Evolutionary conservation across 192 early-diverging fungal genomes (phyloP).

Genomic region (Spinellus fusiger): DNA sequence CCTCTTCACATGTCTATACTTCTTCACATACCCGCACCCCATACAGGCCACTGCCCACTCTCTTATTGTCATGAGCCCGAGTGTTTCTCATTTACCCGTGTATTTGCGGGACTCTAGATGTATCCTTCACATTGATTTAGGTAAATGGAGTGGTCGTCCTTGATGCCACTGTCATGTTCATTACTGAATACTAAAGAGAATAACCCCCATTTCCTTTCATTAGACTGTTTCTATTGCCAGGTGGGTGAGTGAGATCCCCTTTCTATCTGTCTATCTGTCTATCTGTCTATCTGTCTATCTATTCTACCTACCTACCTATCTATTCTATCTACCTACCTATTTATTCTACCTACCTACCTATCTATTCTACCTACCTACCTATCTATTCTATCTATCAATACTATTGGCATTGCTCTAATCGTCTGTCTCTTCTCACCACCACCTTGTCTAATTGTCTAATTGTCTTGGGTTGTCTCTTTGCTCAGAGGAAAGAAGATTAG

Average conservation of each 20-base stretch:
- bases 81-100: conserved; percentile 5
- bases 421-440: too few species aligned
- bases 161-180: background rate
- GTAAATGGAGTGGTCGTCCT: conserved; percentile 16
- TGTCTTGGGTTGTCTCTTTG: too few species aligned
- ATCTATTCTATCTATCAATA: too few species aligned
- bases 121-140: conserved; percentile 38
- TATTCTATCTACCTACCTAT: background rate
- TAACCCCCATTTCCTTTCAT: background rate
- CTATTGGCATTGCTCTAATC: too few species aligned
- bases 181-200: background rate
- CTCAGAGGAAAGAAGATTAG: conserved; percentile 65
- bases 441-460: too few species aligned
- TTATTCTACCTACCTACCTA: too few species aligned
- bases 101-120: conserved; percentile 17
- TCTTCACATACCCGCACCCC: too few species aligned
- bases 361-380: too few species aligned
- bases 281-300: too few species aligned
- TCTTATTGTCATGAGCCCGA: too few species aligned
- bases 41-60: too few species aligned
- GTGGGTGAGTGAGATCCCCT: conserved; percentile 52
- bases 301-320: conserved; percentile 1
- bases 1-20: too few species aligned
- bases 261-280: background rate
- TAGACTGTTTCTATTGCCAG: conserved; percentile 77